Evolutionary conservation across 1,139 yeast species (phyloP).

Genomic region (Saccharomyces hybrid): DNA sequence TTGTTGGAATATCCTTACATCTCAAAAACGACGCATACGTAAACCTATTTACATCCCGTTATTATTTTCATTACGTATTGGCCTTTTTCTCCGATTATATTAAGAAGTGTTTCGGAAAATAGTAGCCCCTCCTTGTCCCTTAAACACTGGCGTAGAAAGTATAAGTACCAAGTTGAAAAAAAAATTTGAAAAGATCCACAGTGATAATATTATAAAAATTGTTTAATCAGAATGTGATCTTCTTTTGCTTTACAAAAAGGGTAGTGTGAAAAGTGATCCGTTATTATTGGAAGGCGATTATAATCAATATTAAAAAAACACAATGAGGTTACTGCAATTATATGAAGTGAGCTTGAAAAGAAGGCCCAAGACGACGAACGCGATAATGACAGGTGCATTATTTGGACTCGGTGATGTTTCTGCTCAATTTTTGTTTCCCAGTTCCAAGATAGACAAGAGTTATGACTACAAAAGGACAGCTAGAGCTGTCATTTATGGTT

Average conservation of each 20-base stretch:
- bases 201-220: background rate
- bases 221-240: background rate
- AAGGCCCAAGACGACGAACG: slow-evolving; percentile 49
- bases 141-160: background rate
- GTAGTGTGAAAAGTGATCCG: background rate
- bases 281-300: background rate
- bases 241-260: background rate
- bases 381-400: slow-evolving; percentile 49
- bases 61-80: background rate
- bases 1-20: background rate
- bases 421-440: slow-evolving; percentile 57
- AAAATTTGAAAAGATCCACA: background rate
- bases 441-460: slow-evolving; percentile 11
- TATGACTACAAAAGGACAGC: slow-evolving; percentile 46
- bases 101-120: background rate
- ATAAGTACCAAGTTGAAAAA: background rate
- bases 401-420: slow-evolving; percentile 70
- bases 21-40: background rate
- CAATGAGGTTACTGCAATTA: slow-evolving; percentile 28
- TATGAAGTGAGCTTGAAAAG: slow-evolving; percentile 39
- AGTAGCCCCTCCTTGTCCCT: background rate
- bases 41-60: background rate
- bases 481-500: slow-evolving; percentile 67
- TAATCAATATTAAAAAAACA: background rate
- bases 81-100: background rate